These are phyloP conservation scores for Kalaharituber pfeilii DNA, from an alignment of 2,329 filamentous ascomycete genomes.

Conservation along the genomic window DNA sequence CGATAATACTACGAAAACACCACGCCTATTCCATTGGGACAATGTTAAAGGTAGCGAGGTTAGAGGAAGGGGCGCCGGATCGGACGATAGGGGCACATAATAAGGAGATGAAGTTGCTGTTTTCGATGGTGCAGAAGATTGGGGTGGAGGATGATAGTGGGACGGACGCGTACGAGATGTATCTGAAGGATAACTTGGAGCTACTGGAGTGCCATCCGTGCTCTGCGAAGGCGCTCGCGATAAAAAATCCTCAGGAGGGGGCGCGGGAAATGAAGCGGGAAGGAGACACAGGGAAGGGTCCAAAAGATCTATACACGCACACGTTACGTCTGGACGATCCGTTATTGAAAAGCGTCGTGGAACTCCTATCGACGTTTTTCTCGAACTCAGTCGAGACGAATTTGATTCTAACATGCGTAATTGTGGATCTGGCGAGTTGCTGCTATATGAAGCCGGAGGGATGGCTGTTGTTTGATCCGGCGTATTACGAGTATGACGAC, in stretches of 20 bases:
- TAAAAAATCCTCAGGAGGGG: constrained; percentile 40
- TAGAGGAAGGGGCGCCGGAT: constrained; percentile 36
- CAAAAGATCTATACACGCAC: constrained; percentile 43
- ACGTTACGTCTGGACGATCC: constrained; percentile 46
- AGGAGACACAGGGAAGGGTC: constrained; percentile 30
- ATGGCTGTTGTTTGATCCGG: constrained; percentile 68
- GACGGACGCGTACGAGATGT: constrained; percentile 45
- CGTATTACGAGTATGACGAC: constrained; percentile 39
- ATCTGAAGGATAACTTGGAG: constrained; percentile 52
- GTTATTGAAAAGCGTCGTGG: constrained; percentile 46
- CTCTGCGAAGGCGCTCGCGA: constrained; percentile 49
- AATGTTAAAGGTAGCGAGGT: constrained; percentile 48
- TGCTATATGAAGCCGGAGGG: constrained; percentile 70
- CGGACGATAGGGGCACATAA: constrained; percentile 59
- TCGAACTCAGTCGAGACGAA: constrained; percentile 85
- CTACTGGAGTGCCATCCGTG: constrained; percentile 57
- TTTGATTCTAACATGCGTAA: constrained; percentile 63
- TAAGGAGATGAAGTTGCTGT: constrained; percentile 54
- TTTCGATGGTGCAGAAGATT: constrained; percentile 49
- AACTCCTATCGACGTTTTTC: constrained; percentile 64
- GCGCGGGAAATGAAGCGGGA: constrained; percentile 26
- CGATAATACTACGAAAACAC: constrained; percentile 70
- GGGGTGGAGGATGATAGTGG: constrained; percentile 50
- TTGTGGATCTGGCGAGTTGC: constrained; percentile 69
- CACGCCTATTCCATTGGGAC: constrained; percentile 70